Conservation (phyloP, 768 basidiomycete species). For the Tulasnella sp. region DNA sequence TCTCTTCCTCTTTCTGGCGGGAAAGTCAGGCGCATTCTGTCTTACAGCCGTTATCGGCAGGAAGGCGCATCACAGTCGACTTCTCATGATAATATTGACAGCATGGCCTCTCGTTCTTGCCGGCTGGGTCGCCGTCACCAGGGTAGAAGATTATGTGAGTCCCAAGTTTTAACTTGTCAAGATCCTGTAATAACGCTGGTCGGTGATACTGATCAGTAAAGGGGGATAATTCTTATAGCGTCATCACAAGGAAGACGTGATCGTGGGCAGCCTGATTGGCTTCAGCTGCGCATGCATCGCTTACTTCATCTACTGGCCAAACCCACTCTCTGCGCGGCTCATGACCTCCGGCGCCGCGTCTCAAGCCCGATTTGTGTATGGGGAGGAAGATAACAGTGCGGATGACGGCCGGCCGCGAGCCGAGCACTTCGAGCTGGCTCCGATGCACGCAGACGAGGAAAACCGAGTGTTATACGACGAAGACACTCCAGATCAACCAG, state of each 20-base stretch:
- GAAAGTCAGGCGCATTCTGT: slow-evolving; percentile 50
- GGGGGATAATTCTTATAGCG: slow-evolving; percentile 34
- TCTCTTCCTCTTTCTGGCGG: slow-evolving; percentile 48
- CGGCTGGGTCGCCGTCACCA: slow-evolving; percentile 47
- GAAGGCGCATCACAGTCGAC: slow-evolving; percentile 36
- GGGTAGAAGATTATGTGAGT: slow-evolving; percentile 56
- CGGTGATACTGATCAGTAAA: too few relatives aligned
- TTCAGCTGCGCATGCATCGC: slow-evolving; percentile 36
- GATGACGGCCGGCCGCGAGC: not conserved
- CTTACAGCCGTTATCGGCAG: slow-evolving; percentile 31
- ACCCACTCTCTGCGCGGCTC: slow-evolving; percentile 36
- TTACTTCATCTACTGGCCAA: slow-evolving; percentile 57
- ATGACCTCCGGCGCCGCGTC: not conserved
- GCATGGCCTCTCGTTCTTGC: slow-evolving; percentile 46
- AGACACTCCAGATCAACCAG: not conserved
- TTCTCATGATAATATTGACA: slow-evolving; percentile 38
- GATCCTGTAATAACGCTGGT: too few relatives aligned
- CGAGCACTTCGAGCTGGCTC: slow-evolving; percentile 39
- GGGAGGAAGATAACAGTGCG: not conserved
- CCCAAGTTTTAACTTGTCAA: too few relatives aligned
- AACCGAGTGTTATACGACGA: not conserved
- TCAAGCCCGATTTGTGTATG: slow-evolving; percentile 11
- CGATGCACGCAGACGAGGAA: slow-evolving; percentile 30
- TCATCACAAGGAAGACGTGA: slow-evolving; percentile 60
- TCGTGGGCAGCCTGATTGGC: slow-evolving; percentile 51